Conservation (phyloP, 169 alveolate genomes). For the Plasmodium sp. region DNA sequence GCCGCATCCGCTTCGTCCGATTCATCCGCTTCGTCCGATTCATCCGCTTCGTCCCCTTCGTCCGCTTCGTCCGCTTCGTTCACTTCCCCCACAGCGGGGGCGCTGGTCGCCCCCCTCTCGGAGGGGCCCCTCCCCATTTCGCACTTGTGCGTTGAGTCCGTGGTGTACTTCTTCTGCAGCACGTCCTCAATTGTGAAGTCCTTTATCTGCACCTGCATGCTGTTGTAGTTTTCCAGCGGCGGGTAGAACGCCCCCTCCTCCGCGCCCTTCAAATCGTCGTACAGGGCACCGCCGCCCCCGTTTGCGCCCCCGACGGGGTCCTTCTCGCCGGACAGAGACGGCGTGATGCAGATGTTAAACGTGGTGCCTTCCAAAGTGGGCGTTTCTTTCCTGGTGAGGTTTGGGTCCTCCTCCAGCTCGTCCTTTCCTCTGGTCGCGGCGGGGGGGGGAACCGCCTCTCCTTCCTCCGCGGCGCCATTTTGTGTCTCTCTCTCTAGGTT, state of each 20-base stretch:
- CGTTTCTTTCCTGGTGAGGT: not conserved
- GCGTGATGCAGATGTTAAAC: constrained; percentile 45
- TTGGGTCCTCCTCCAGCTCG: not conserved
- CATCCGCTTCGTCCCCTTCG: not conserved
- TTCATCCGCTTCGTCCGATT: not conserved
- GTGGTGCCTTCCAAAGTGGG: not conserved
- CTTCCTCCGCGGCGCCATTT: not conserved
- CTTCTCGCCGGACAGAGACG: constrained; percentile 24
- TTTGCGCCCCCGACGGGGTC: not conserved
- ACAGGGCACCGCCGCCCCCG: not conserved
- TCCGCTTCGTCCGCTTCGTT: not conserved
- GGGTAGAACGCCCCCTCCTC: constrained; percentile 11
- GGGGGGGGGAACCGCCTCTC: not conserved
- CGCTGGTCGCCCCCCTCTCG: not conserved
- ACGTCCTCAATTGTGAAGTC: constrained; percentile 50
- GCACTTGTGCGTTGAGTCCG: constrained; percentile 18
- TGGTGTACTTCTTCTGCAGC: constrained; percentile 39
- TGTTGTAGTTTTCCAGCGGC: constrained; percentile 33
- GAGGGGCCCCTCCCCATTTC: not conserved
- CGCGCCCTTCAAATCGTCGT: not conserved
- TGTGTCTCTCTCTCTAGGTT: not conserved
- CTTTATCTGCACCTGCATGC: constrained; percentile 34
- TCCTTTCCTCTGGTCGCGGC: not conserved
- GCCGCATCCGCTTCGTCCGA: not conserved
- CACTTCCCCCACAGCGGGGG: not conserved